A percentile compares a stretch with the other conserved stretches of the same genome.
Evolutionary conservation across 192 early-diverging fungal genomes (phyloP).

Genomic region (Entophlyctis luteolus): DNA sequence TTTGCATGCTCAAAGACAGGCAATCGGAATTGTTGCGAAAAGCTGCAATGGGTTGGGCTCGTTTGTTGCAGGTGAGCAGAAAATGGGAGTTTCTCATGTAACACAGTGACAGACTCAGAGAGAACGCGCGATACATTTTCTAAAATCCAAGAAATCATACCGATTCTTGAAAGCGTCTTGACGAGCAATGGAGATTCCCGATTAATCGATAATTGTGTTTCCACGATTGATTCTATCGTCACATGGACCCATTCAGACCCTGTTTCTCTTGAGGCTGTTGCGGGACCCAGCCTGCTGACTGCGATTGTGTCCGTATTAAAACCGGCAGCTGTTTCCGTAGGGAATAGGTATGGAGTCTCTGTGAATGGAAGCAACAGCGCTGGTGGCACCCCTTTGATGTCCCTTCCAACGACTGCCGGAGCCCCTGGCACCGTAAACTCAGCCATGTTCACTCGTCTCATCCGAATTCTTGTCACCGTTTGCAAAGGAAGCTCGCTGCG

Average conservation of each 20-base stretch:
- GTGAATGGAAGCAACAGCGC: background rate
- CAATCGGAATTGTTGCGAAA: constrained; percentile 63
- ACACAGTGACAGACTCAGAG: background rate
- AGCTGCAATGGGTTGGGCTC: constrained; percentile 37
- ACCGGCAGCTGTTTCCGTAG: background rate
- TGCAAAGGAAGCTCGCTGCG: constrained; percentile 19
- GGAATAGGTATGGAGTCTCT: background rate
- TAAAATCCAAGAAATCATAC: constrained; percentile 64
- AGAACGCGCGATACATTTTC: constrained; percentile 45
- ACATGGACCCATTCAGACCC: constrained; percentile 55
- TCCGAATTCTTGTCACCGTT: constrained; percentile 2
- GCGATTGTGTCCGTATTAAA: constrained; percentile 52
- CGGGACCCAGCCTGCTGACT: constrained; percentile 54
- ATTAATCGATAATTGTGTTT: constrained; percentile 67
- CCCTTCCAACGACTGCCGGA: background rate
- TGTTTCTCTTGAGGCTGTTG: constrained; percentile 54
- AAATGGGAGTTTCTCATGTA: background rate
- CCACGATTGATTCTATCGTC: constrained; percentile 60
- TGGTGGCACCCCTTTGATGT: too few relatives aligned
- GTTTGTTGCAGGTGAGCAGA: background rate
- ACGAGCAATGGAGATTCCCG: constrained; percentile 63
- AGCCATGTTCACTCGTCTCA: background rate
- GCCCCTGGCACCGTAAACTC: background rate
- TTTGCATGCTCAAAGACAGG: constrained; percentile 75
- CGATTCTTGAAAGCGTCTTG: constrained; percentile 67